These are phyloP conservation scores for Triticum monococcum DNA, from an alignment of 176 grass and related monocot species.

Conservation along the genomic window DNA sequence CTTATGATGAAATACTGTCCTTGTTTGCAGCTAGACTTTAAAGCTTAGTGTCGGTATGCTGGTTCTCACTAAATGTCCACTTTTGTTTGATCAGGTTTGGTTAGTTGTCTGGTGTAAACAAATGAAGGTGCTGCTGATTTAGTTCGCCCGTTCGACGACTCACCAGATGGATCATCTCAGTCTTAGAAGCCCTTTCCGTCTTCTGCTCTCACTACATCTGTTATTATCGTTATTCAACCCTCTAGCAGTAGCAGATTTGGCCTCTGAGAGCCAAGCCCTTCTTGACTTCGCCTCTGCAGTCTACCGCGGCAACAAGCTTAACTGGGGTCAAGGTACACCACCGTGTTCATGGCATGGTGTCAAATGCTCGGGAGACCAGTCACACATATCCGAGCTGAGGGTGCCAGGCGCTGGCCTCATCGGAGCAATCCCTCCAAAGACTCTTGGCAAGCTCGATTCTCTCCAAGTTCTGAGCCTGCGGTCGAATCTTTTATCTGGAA, in stretches of 20 bases:
- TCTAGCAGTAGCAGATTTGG: conserved; percentile 45
- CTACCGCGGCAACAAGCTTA: conserved; percentile 50
- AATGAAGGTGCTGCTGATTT: conserved; percentile 34
- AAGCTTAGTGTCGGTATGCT: not conserved
- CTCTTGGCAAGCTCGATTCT: conserved; percentile 67
- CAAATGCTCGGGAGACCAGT: conserved; percentile 62
- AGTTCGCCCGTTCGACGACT: not conserved
- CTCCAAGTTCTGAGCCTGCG: conserved; percentile 84
- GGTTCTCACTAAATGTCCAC: conserved; percentile 11
- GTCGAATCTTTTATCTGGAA: conserved; percentile 74
- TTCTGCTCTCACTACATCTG: conserved; percentile 38
- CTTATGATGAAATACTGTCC: conserved; percentile 5
- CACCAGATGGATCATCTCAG: conserved; percentile 40
- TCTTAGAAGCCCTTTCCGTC: conserved; percentile 2
- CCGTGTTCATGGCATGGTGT: conserved; percentile 90
- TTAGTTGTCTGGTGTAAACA: not conserved
- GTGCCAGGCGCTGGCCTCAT: conserved; percentile 74
- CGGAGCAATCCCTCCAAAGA: conserved; percentile 69
- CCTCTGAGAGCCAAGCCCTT: conserved; percentile 77
- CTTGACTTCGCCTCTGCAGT: conserved; percentile 61
- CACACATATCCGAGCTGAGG: conserved; percentile 62
- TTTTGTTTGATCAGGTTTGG: conserved; percentile 31
- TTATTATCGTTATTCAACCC: conserved; percentile 39
- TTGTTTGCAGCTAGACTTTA: conserved; percentile 15
- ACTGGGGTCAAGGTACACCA: conserved; percentile 63